phyloP scores from a whole-genome alignment of 139 green algal species.

The Trebouxia sp. region DNA sequence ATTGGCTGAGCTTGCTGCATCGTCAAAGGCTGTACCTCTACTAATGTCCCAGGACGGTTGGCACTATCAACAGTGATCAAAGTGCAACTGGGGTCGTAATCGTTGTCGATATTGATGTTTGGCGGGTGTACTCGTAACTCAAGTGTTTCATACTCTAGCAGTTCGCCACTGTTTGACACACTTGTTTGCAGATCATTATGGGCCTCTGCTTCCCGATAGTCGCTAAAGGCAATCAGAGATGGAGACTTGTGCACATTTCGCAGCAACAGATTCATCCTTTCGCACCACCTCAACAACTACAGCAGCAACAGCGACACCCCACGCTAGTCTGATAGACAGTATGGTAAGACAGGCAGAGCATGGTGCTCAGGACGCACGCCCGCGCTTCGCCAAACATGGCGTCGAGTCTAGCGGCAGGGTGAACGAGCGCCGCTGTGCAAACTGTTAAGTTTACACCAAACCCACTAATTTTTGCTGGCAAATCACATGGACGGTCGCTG shows the following conservation, averaged over 20 bases:
- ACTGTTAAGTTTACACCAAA: neutral
- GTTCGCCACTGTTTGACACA: slow-evolving; percentile 50
- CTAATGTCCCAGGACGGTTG: slow-evolving; percentile 93
- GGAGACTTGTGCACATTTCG: slow-evolving; percentile 26
- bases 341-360: slow-evolving; percentile 6
- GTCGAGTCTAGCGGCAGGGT: neutral
- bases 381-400: neutral
- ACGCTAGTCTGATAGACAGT: neutral
- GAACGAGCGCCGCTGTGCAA: neutral
- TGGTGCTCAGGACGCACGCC: neutral
- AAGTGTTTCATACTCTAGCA: slow-evolving; percentile 83
- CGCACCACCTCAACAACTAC: neutral
- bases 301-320: slow-evolving; percentile 7
- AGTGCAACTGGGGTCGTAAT: slow-evolving; percentile 68
- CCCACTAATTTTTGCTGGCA: no score
- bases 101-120: slow-evolving; percentile 83
- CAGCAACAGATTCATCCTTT: neutral
- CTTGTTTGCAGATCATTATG: slow-evolving; percentile 15
- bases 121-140: slow-evolving; percentile 82
- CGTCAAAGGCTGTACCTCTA: no score
- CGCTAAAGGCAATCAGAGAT: slow-evolving; percentile 14
- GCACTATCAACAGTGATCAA: slow-evolving; percentile 90
- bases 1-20: neutral
- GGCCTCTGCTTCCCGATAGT: slow-evolving; percentile 17
- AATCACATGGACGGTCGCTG: no score